These are phyloP conservation scores for Ogataea henricii DNA, from an alignment of 805 yeast species.

Conservation along the genomic window DNA sequence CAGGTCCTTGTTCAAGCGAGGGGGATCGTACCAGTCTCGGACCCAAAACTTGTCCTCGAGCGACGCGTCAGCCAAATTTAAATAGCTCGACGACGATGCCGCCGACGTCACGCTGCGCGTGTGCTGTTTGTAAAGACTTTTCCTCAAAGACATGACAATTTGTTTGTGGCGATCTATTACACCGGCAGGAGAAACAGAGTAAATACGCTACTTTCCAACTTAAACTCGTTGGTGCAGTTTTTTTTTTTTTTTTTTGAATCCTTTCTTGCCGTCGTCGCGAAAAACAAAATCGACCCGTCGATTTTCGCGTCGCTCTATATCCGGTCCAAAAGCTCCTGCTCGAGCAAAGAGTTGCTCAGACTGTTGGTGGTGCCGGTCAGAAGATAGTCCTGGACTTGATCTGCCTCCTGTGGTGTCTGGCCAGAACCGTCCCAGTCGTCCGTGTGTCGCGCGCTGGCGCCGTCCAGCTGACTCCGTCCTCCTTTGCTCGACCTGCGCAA, in stretches of 20 bases:
- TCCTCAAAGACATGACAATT: slow-evolving; percentile 34
- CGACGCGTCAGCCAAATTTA: slow-evolving; percentile 18
- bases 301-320: slow-evolving; percentile 7
- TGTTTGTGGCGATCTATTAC: not conserved
- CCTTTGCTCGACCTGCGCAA: not conserved
- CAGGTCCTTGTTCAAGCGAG: slow-evolving; percentile 23
- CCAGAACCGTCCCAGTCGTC: not conserved
- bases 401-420: not conserved
- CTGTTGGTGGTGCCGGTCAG: slow-evolving; percentile 27
- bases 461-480: not conserved
- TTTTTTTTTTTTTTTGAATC: not conserved
- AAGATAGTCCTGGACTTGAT: slow-evolving; percentile 12
- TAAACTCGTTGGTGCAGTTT: too few species aligned
- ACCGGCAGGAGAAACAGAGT: slow-evolving; percentile 20
- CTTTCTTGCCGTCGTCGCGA: not conserved
- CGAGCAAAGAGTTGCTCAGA: slow-evolving; percentile 30
- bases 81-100: slow-evolving; percentile 24
- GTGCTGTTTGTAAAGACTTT: slow-evolving; percentile 38
- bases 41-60: slow-evolving; percentile 33
- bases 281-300: not conserved
- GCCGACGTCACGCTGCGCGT: slow-evolving; percentile 30
- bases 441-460: not conserved
- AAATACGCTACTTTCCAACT: slow-evolving; percentile 29
- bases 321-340: slow-evolving; percentile 30
- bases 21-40: slow-evolving; percentile 37